Evolutionary conservation across 2,329 filamentous ascomycete genomes (phyloP).

Genomic region (Coniochaeta prunicola): DNA sequence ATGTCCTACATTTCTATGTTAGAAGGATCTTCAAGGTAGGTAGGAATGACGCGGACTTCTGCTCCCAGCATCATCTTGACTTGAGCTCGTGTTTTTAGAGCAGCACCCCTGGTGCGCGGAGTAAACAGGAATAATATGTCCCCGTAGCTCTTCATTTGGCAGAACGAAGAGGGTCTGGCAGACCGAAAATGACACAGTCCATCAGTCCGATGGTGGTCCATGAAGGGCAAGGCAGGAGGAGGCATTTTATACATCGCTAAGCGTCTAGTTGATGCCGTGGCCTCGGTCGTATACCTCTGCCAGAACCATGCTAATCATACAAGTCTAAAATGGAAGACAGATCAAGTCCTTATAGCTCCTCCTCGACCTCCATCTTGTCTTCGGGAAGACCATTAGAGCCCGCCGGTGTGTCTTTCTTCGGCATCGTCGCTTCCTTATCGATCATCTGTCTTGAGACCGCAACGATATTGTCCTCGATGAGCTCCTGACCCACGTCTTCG

Average conservation of each 20-base stretch:
- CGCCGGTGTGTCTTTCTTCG: constrained; percentile 53
- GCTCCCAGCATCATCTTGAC: too few relatives aligned
- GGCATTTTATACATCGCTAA: constrained; percentile 6
- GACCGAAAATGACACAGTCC: not conserved
- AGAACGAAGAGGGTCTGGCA: not conserved
- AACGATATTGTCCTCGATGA: constrained; percentile 99
- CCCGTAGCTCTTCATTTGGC: too few relatives aligned
- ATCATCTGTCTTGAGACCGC: constrained; percentile 99
- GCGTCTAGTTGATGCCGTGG: constrained; percentile 10
- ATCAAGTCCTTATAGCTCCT: constrained; percentile 28
- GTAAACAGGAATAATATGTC: too few relatives aligned
- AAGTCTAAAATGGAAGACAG: constrained; percentile 3
- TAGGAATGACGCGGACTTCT: too few relatives aligned
- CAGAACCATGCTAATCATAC: constrained; percentile 14
- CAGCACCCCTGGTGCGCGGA: too few relatives aligned
- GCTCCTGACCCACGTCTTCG: constrained; percentile 89
- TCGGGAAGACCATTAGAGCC: constrained; percentile 41
- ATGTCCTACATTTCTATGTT: too few relatives aligned
- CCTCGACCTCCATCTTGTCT: constrained; percentile 65
- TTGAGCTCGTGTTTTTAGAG: too few relatives aligned
- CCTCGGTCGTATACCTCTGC: constrained; percentile 5
- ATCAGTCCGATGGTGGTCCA: not conserved
- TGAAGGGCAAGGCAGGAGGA: not conserved
- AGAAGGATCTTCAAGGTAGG: too few relatives aligned
- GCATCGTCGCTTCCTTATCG: constrained; percentile 94